These are phyloP conservation scores for Mycena polygramma DNA, from an alignment of 768 basidiomycete genomes.

Conservation along the genomic window DNA sequence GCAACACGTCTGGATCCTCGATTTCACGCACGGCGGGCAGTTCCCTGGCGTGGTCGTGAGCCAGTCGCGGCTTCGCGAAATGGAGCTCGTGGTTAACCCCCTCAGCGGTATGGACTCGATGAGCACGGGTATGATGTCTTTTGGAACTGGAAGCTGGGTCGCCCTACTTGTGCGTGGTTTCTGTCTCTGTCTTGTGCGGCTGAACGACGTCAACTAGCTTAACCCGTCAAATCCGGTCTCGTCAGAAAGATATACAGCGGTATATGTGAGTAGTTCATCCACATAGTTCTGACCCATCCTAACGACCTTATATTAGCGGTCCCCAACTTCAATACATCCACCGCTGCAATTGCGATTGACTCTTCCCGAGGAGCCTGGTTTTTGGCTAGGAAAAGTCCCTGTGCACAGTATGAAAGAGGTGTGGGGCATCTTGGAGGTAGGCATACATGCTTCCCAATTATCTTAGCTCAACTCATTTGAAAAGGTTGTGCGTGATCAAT, in stretches of 20 bases:
- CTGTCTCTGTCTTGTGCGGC: neutral
- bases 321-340: slow-evolving; percentile 76
- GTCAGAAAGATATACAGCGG: slow-evolving; percentile 74
- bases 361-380: slow-evolving; percentile 82
- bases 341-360: slow-evolving; percentile 76
- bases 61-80: slow-evolving; percentile 79
- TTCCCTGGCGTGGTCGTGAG: slow-evolving; percentile 75
- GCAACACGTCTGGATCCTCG: slow-evolving; percentile 73
- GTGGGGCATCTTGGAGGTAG: slow-evolving; percentile 81
- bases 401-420: slow-evolving; percentile 81
- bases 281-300: neutral
- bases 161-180: slow-evolving; percentile 67
- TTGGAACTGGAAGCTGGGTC: slow-evolving; percentile 72
- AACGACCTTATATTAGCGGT: slow-evolving; percentile 58
- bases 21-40: slow-evolving; percentile 73
- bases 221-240: slow-evolving; percentile 62
- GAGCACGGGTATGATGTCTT: slow-evolving; percentile 57
- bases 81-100: slow-evolving; percentile 74
- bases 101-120: slow-evolving; percentile 63
- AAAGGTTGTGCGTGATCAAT: slow-evolving; percentile 85
- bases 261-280: slow-evolving; percentile 65
- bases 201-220: slow-evolving; percentile 54
- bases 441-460: slow-evolving; percentile 8
- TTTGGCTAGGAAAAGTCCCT: slow-evolving; percentile 76
- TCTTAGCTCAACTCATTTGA: neutral